Conservation (phyloP, 352 stramenopile species). For the Globisporangium cylindrosporum region DNA sequence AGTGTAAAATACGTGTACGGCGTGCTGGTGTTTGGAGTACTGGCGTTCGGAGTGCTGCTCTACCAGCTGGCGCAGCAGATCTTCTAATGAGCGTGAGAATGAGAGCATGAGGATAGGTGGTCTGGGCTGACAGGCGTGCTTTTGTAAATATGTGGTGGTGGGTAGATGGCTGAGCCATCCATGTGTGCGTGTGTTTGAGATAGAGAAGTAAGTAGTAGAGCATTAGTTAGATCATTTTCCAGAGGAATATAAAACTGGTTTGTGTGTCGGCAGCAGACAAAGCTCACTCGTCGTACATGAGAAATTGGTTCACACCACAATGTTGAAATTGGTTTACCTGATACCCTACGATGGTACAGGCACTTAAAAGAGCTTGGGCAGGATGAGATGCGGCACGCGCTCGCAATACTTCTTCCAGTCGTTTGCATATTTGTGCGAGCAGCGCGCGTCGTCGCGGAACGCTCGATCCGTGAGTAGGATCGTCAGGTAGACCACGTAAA, state of each 20-base stretch:
- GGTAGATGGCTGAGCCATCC: neutral
- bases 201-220: neutral
- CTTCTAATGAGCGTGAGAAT: neutral
- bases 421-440: conserved; percentile 93
- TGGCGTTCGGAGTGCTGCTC: conserved; percentile 59
- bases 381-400: conserved; percentile 85
- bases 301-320: neutral
- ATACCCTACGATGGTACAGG: neutral
- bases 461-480: conserved; percentile 94
- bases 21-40: conserved; percentile 60
- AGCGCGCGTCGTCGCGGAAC: conserved; percentile 94
- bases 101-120: neutral
- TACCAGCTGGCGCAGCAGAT: conserved; percentile 61
- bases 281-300: no score
- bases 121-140: no score
- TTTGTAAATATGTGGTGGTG: neutral
- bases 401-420: conserved; percentile 94
- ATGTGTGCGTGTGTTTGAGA: neutral
- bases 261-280: neutral
- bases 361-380: conserved; percentile 63
- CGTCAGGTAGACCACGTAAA: conserved; percentile 90
- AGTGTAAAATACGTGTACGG: conserved; percentile 46
- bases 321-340: neutral
- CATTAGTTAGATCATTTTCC: neutral
- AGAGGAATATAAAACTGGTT: neutral